Base-by-base conservation (phyloP, 164 flowering plant genomes). In the Kalanchoe fedtschenkoi region DNA sequence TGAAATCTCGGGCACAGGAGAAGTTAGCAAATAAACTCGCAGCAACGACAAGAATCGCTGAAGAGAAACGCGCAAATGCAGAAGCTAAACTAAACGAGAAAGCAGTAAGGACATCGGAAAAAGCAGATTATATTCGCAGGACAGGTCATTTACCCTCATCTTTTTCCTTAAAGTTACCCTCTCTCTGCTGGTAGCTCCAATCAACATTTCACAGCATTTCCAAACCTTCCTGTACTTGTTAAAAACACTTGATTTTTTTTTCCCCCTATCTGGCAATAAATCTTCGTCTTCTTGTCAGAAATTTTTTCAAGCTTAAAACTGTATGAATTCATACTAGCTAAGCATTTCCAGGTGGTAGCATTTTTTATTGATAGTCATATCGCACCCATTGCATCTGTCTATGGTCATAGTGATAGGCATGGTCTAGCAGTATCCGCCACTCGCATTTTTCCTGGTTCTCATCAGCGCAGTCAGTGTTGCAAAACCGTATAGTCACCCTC, bases 41-140 rank as follows among this genome's bases (percentile, higher is more conserved):
- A 1, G 71, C 89, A 17, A 77, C 92, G 0, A 72, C 80, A 62
- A 82, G 98, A 74, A 87, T 82, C 67, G 97, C 96, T 11, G 96
- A 88, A 73, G 97, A 88, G 68, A 90, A 78, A 69, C 83, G 92
- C 0, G 85, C 88, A 34, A 90, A 78, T 74, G 98, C 98, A 30
- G 97, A 89, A 70, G 88, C 88, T 13, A 77, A 82, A 65, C 73
- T 89, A 69, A 86, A 81, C 35, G 95, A 90, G 72, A 78, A 87
- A 65, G 84, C 89, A 32, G 78, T 76, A 38, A 85, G 69, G 74
- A 90, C 91, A 9, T 82, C 96, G 4, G 96, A 90, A 62, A 81
- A 71, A 54, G 96, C 96, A 60, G 97, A 93, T 63, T 88, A 88
- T 64, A 90, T 90, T 55, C 76, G 88, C 62, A 86, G 96, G 69